Percentiles rank a stretch among this genome's conserved stretches.
These are phyloP conservation scores for Physocladia obscura DNA, from an alignment of 192 early-diverging fungal species.

Conservation along the genomic window DNA sequence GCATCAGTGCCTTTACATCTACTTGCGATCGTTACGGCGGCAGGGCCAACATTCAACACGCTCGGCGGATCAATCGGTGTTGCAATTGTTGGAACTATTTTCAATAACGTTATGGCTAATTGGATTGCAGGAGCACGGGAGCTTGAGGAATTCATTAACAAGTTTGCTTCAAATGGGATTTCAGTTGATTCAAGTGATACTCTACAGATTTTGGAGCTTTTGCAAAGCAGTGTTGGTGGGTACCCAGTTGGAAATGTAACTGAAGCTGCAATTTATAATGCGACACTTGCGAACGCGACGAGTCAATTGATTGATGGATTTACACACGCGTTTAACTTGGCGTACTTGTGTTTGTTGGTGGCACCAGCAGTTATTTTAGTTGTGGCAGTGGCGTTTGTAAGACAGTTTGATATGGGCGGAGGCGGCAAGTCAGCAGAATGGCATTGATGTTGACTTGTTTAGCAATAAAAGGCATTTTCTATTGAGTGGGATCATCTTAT, in stretches of 20 bases:
- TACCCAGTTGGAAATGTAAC: background rate
- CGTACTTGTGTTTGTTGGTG: constrained; percentile 26
- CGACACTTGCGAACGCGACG: background rate
- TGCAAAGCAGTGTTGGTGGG: background rate
- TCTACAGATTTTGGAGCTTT: background rate
- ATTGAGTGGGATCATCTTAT: no score
- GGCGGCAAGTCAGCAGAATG: no score
- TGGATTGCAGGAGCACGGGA: background rate
- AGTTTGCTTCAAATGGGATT: background rate
- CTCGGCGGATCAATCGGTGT: constrained; percentile 67
- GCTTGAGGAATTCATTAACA: background rate
- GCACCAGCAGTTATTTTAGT: constrained; percentile 41
- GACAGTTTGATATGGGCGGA: background rate
- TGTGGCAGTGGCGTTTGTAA: constrained; percentile 10
- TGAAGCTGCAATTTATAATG: constrained; percentile 1
- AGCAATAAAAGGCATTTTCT: no score
- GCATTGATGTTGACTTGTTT: no score
- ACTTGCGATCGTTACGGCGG: constrained; percentile 72
- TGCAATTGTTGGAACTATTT: constrained; percentile 63
- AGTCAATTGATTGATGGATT: constrained; percentile 25
- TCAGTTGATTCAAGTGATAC: background rate
- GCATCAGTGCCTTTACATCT: constrained; percentile 59
- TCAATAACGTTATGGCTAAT: constrained; percentile 53
- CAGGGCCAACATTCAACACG: constrained; percentile 63
- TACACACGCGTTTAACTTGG: constrained; percentile 9